Conservation (phyloP, 768 basidiomycete species). For the Pleurotus platypus region DNA sequence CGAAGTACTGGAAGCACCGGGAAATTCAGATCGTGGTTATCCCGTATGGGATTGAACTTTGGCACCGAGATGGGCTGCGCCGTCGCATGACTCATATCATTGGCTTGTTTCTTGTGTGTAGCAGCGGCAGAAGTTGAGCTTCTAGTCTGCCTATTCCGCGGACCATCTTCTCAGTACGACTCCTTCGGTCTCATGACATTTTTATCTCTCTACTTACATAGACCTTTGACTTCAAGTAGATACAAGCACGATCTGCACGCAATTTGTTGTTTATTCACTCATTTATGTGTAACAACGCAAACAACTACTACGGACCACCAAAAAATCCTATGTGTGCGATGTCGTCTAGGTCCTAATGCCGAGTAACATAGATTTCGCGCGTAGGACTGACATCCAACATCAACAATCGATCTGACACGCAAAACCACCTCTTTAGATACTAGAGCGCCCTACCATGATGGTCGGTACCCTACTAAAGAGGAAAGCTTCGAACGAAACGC, state of each 20-base stretch:
- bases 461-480: conserved; percentile 19
- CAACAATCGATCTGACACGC: conserved; percentile 21
- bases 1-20: conserved; percentile 36
- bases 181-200: not conserved
- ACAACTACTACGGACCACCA: not conserved
- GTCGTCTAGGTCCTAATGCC: conserved; percentile 23
- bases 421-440: conserved; percentile 27
- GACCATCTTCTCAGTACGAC: too few relatives aligned
- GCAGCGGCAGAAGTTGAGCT: too few relatives aligned
- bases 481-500: conserved; percentile 18
- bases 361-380: conserved; percentile 7
- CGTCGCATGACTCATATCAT: not conserved
- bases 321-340: conserved; percentile 16
- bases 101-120: not conserved
- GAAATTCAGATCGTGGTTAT: conserved; percentile 38
- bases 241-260: not conserved
- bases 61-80: conserved; percentile 9
- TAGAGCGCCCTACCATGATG: conserved; percentile 10
- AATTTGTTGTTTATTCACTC: conserved; percentile 4
- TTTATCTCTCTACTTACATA: not conserved
- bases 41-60: conserved; percentile 25
- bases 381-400: conserved; percentile 23
- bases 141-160: too few relatives aligned
- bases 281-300: conserved; percentile 12
- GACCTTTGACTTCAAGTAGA: not conserved